Base-by-base conservation (phyloP, 2,329 filamentous ascomycete species). In the Arachnomyces sp. region DNA sequence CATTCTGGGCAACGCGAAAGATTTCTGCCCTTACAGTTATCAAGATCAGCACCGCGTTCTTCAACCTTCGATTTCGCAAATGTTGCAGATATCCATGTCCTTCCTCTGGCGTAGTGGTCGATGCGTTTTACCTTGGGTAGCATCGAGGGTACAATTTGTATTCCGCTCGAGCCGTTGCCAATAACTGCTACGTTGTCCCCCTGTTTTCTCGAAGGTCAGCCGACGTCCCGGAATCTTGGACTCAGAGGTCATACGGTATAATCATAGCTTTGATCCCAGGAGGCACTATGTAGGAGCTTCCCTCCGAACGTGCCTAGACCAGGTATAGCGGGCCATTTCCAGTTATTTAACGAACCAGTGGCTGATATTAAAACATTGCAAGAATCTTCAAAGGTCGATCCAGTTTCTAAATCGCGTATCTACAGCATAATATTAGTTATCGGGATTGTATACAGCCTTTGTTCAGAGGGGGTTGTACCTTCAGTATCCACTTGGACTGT, bases 221-320 rank as follows among this genome's bases (percentile, higher is more conserved):
- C 11, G 4, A 32, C 14, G 33, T 39, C 6, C 34, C 3, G 1
- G 12, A 1, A 9, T 4, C 1, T 14, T 20, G 7, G 7, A 1
- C 3, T 8, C 13, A 7, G 1, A 11, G 6, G n/a, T 43, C 54
- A 14, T 44, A 58, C 56, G 12, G 38, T 55, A 36, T 60, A 56
- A 28, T 62, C 56, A 47, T 57, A 63, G 1, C 44, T 48, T 15
- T 60, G 52, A 34, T 67, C 61, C 65, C 67, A 72, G 3, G 36
- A 40, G 3, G 69, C 69, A 34, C 58, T 66, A 44, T 72, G 70
- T 34, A 69, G 46, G 4, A 71, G 43, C 36, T 62, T 59, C 2
- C 68, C 68, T 39, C 66, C 57, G 48, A 73, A 76, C 3, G 57
- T 53, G 15, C 68, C 58, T 7, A 69, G 57, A 3, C 72, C 72